Base-by-base conservation (phyloP, 176 grass and related monocot genomes). In the Stipa capillata region DNA sequence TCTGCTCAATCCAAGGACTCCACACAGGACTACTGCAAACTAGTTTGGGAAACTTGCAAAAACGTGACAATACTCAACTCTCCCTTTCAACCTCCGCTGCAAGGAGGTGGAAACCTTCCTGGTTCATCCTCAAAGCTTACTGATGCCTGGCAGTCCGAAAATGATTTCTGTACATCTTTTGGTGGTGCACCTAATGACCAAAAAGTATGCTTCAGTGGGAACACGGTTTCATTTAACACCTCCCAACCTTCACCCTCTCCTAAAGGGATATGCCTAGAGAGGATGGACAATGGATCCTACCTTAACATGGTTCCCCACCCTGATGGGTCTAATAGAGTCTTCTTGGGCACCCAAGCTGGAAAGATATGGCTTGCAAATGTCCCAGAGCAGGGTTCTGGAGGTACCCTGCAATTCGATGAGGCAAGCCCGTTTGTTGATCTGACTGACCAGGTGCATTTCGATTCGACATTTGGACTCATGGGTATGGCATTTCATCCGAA, bases 261-360 rank as follows among this genome's bases (percentile, higher is more conserved):
- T 8, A 94, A 89, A 86, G 95, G 95, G 47, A 37, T 98, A 24
- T 98, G 95, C 77, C 80, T 98, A 5, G 95, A 98, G 82, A 87
- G 87, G 73, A 81, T 94, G 3, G 85, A 71, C 18, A 94, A 98
- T 1, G 87, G 90, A 29, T 94, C 95, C 14, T 90, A 94, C 73
- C 89, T 94, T 31, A 94, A 89, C 85, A 92, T 94, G 95, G 90
- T 78, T 50, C 72, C 92, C 62, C 95, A 94, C 83, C 95, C 89
- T 77, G 95, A 98, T 56, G 95, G 92, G 5, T 98, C 95, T 24
- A 92, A 89, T 72, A 87, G 87, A 35, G 66, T 92, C 50, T 98
- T 98, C 83, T 62, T 98, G 20, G 87, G 89, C 15, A 94, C 23
- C 82, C 92, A 98, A 86, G 42, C 92, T 61, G 95, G 95, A 11